phyloP scores from a whole-genome alignment of 345 rosid species.

The Rhodomyrtus tomentosa region DNA sequence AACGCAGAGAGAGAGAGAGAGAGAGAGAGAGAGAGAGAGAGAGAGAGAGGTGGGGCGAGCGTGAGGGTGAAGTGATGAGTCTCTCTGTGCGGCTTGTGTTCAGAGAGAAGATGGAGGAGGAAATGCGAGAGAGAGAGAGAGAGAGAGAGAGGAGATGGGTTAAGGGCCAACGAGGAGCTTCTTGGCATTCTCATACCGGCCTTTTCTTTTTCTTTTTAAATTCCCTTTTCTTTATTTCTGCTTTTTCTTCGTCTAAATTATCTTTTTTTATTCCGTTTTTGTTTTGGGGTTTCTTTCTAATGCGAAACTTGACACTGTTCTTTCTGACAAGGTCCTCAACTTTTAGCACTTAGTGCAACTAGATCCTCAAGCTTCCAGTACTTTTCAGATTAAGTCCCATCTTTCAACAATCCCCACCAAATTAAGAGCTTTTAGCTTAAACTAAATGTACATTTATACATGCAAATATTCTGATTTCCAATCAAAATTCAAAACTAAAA shows the following conservation, averaged over 20 bases:
- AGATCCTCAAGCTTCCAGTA: neutral
- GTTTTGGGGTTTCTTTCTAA: neutral
- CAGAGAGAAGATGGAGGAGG: neutral
- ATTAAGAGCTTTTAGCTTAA: neutral
- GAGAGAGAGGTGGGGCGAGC: neutral
- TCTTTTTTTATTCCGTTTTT: neutral
- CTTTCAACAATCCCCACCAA: neutral
- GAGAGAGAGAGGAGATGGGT: conserved; percentile 5
- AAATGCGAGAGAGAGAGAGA: neutral
- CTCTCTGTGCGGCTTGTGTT: neutral
- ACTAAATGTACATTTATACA: too few relatives aligned
- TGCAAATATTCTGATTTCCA: too few relatives aligned
- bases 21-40: neutral
- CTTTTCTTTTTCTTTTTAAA: neutral
- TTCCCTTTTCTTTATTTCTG: neutral
- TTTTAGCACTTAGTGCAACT: neutral
- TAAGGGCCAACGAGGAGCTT: neutral
- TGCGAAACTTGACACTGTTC: neutral
- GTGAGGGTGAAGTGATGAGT: neutral
- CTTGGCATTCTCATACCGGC: neutral
- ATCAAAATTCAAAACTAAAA: neutral
- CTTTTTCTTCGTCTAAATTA: neutral
- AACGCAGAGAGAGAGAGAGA: neutral
- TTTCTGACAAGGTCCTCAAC: neutral
- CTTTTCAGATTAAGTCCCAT: neutral